Percentiles rank a stretch among this genome's conserved stretches.
Evolutionary conservation across 495 filamentous ascomycete species (phyloP).

Genomic region (Sordaria brevicollis): DNA sequence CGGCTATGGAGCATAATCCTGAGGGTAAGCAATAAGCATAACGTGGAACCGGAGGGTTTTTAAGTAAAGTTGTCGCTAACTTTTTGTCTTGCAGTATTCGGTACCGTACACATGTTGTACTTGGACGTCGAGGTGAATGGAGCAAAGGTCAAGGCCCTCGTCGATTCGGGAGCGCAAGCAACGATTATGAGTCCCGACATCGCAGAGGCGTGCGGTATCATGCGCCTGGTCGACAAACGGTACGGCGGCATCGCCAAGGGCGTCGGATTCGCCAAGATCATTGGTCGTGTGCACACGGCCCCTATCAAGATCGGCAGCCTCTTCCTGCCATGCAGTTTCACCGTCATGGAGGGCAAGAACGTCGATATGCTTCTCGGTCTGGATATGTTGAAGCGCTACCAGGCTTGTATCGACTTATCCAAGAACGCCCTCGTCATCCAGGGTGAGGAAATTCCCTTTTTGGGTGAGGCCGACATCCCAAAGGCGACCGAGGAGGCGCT

Average conservation of each 20-base stretch:
- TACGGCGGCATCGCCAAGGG: conserved; percentile 87
- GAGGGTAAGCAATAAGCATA: conserved; percentile 57
- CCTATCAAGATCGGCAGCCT: conserved; percentile 85
- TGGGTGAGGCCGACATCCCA: conserved; percentile 89
- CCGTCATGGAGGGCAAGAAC: conserved; percentile 98
- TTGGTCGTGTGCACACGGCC: conserved; percentile 89
- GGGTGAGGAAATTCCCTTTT: conserved; percentile 75
- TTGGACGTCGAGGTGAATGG: conserved; percentile 93
- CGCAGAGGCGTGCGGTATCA: conserved; percentile 86
- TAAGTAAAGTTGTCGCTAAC: background rate
- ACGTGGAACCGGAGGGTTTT: background rate
- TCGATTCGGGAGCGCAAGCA: conserved; percentile 94
- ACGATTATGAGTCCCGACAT: conserved; percentile 97
- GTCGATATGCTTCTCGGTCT: conserved; percentile 92
- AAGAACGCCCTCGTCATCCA: conserved; percentile 76
- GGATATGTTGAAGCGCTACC: conserved; percentile 92
- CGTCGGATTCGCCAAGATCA: conserved; percentile 86
- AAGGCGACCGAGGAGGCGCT: conserved; percentile 63
- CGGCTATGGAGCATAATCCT: conserved; percentile 90
- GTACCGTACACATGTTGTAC: conserved; percentile 88
- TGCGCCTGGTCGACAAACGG: conserved; percentile 88
- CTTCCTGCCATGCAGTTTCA: conserved; percentile 88
- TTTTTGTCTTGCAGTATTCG: conserved; percentile 55
- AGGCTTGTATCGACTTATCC: conserved; percentile 80
- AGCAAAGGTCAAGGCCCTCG: conserved; percentile 85